Conservation (phyloP, 2,329 filamentous ascomycete genomes). For the Chaetomium sp. region DNA sequence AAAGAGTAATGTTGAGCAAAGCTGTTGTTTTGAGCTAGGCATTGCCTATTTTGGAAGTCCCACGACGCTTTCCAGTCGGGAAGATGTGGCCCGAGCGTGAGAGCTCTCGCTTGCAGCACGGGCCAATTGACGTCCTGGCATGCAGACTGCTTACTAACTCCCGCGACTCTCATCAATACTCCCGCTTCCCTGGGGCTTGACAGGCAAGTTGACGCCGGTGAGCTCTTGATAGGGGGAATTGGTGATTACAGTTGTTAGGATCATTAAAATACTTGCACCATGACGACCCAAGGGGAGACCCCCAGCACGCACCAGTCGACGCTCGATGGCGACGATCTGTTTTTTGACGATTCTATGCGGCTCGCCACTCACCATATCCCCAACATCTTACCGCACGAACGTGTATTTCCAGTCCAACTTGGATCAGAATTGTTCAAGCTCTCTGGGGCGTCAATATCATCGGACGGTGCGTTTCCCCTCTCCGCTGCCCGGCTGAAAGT, state of each 20-base stretch:
- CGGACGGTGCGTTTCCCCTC: slow-evolving; percentile 52
- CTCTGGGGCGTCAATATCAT: slow-evolving; percentile 66
- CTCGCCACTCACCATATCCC: slow-evolving; percentile 37
- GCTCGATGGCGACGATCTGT: neutral
- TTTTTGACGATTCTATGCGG: neutral
- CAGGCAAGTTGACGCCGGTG: no score
- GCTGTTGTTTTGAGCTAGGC: no score
- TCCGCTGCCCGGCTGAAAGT: neutral
- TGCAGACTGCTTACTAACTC: no score
- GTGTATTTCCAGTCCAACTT: slow-evolving; percentile 70
- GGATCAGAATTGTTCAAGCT: slow-evolving; percentile 66
- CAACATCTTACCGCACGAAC: slow-evolving; percentile 58
- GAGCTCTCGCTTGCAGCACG: no score
- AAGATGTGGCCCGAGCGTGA: no score
- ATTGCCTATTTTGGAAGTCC: no score
- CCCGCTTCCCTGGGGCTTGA: no score
- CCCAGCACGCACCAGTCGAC: neutral
- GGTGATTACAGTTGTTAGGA: neutral
- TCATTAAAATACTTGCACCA: neutral
- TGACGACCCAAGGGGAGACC: neutral
- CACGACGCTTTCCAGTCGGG: no score
- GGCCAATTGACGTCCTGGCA: no score
- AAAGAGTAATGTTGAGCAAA: no score
- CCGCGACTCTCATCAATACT: no score
- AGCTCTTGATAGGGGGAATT: no score